Percentiles rank a stretch among this genome's conserved stretches.
Conservation (phyloP, 208 protist genomes). For the Naegleria lovaniensis region DNA sequence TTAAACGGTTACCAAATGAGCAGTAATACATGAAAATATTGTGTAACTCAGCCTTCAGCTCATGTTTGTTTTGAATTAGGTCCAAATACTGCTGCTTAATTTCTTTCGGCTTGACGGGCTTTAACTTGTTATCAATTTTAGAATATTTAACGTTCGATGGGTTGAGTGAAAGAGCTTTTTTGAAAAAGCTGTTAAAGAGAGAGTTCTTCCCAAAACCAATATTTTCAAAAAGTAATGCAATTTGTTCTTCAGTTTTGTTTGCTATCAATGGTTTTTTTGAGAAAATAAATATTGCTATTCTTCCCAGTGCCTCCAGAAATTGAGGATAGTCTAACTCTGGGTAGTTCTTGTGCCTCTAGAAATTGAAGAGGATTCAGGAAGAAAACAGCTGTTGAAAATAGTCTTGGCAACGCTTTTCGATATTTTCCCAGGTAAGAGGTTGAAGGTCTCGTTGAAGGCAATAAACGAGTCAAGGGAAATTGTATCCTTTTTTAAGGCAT, state of each 20-base stretch:
- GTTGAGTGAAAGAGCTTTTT: neutral
- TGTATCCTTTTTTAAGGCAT: neutral
- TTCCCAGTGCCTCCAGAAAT: neutral
- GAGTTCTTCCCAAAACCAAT: neutral
- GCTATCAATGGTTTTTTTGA: neutral
- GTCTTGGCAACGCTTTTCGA: neutral
- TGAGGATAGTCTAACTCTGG: neutral
- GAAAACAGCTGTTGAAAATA: neutral
- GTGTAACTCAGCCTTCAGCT: neutral
- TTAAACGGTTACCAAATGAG: neutral
- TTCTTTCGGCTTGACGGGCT: neutral
- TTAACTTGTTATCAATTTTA: neutral
- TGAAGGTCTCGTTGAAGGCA: neutral
- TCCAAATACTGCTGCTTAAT: neutral
- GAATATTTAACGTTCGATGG: neutral
- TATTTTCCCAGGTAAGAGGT: neutral
- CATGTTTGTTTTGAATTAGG: neutral
- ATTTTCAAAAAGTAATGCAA: neutral
- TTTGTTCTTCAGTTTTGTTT: neutral
- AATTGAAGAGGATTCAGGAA: neutral
- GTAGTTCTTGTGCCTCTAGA: neutral
- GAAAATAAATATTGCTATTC: neutral
- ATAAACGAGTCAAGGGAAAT: neutral
- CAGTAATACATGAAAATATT: conserved; percentile 18
- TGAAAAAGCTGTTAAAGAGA: neutral